These are phyloP conservation scores for Lizonia empirigonia DNA, from an alignment of 2,329 filamentous ascomycete genomes.

Conservation along the genomic window DNA sequence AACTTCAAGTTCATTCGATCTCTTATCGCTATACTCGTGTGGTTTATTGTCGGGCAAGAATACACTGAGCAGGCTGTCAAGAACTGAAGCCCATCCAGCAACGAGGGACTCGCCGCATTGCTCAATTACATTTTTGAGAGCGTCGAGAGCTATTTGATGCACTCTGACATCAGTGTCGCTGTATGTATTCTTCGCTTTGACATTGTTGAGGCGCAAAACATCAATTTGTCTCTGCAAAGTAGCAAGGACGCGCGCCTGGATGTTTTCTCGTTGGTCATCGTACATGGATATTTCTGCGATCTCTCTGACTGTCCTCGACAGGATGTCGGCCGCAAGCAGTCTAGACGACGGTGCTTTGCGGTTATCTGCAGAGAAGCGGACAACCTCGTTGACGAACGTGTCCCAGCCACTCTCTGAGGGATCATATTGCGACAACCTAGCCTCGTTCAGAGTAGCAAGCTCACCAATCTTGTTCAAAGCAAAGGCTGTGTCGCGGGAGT, in stretches of 20 bases:
- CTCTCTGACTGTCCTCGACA: slow-evolving; percentile 55
- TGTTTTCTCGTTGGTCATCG: slow-evolving; percentile 51
- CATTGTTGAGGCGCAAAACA: slow-evolving; percentile 56
- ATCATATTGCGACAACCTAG: slow-evolving; percentile 69
- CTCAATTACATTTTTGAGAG: slow-evolving; percentile 81
- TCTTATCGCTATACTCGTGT: background rate
- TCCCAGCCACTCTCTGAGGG: slow-evolving; percentile 77
- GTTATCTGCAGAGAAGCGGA: slow-evolving; percentile 52
- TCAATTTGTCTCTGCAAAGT: slow-evolving; percentile 67
- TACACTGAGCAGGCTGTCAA: slow-evolving; percentile 82
- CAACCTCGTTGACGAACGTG: slow-evolving; percentile 63
- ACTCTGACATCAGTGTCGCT: slow-evolving; percentile 75
- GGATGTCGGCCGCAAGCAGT: slow-evolving; percentile 56
- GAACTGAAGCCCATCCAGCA: slow-evolving; percentile 83
- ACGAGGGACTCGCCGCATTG: slow-evolving; percentile 83
- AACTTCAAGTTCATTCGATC: background rate
- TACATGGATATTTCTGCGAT: slow-evolving; percentile 60
- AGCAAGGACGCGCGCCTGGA: slow-evolving; percentile 74
- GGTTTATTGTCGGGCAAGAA: slow-evolving; percentile 55
- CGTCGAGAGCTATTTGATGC: slow-evolving; percentile 78
- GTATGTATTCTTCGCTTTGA: slow-evolving; percentile 62
- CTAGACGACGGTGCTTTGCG: slow-evolving; percentile 52
- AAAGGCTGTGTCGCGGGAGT: slow-evolving; percentile 54
- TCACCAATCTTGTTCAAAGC: slow-evolving; percentile 56
- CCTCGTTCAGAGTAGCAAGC: slow-evolving; percentile 53